Conservation (phyloP, 2,329 filamentous ascomycete genomes). For the Sporothrix sp. region DNA sequence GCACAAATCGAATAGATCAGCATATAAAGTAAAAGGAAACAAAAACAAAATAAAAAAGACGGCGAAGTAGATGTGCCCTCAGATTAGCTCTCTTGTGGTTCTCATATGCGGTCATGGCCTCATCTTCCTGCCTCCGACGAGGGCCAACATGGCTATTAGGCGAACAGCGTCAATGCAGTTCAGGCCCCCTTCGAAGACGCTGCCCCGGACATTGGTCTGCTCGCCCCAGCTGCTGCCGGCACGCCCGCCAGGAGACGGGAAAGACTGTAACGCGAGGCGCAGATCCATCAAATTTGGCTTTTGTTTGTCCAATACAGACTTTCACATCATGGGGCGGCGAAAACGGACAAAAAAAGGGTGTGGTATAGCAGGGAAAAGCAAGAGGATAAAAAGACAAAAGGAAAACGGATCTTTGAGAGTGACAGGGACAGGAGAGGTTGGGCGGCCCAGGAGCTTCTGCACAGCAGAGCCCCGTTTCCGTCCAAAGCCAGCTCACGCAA, state of each 20-base stretch:
- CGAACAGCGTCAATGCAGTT: conserved; percentile 5
- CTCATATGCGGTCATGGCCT: conserved; percentile 8
- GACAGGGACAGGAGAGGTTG: background rate
- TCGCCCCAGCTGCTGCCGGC: background rate
- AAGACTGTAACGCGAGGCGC: background rate
- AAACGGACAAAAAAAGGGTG: background rate
- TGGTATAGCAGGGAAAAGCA: background rate
- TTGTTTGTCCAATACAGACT: conserved; percentile 7
- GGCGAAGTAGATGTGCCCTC: conserved; percentile 17
- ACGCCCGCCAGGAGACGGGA: too few relatives aligned
- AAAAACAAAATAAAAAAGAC: background rate
- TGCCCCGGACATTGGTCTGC: conserved; percentile 3
- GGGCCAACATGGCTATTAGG: background rate
- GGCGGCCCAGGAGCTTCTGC: background rate
- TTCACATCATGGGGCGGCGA: conserved; percentile 14
- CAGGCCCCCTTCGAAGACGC: background rate
- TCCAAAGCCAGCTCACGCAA: background rate
- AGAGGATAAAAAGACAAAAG: background rate
- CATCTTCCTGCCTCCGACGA: background rate
- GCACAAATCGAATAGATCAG: too few relatives aligned
- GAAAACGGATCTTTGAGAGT: background rate
- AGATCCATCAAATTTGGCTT: conserved; percentile 18
- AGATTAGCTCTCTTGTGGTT: conserved; percentile 18
- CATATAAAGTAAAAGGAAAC: background rate
- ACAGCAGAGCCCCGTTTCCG: background rate